phyloP scores from a whole-genome alignment of 352 stramenopile species.

The Phytophthora ramorum region DNA sequence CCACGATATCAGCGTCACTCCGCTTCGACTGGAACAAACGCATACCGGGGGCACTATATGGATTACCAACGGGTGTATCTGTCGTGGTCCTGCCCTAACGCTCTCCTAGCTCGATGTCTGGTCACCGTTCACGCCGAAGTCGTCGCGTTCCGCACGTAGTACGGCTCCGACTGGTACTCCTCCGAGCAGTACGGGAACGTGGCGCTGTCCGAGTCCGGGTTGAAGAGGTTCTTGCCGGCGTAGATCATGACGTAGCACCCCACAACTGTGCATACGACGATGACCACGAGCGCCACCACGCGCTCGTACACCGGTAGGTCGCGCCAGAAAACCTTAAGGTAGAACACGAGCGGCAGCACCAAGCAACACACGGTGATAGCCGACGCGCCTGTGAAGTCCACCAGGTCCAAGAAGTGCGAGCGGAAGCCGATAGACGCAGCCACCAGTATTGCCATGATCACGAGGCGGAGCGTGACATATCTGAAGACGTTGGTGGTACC shows the following conservation, averaged over 20 bases:
- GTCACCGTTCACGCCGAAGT: slow-evolving; percentile 28
- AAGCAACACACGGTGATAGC: slow-evolving; percentile 54
- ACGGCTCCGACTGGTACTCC: slow-evolving; percentile 26
- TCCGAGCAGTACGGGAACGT: slow-evolving; percentile 36
- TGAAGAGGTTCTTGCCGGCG: slow-evolving; percentile 37
- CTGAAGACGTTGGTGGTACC: slow-evolving; percentile 33
- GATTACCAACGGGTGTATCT: slow-evolving; percentile 19
- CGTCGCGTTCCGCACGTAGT: slow-evolving; percentile 34
- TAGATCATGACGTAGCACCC: slow-evolving; percentile 48
- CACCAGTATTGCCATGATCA: slow-evolving; percentile 49
- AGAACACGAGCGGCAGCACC: slow-evolving; percentile 55
- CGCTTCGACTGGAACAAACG: slow-evolving; percentile 27
- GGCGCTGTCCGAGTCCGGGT: slow-evolving; percentile 23
- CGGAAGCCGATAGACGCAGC: slow-evolving; percentile 43
- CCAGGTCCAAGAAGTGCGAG: slow-evolving; percentile 51
- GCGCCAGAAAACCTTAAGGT: slow-evolving; percentile 55
- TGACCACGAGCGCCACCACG: slow-evolving; percentile 37
- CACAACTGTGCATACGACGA: slow-evolving; percentile 43
- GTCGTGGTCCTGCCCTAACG: slow-evolving; percentile 30
- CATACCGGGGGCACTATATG: slow-evolving; percentile 6
- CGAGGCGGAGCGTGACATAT: slow-evolving; percentile 44
- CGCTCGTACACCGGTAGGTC: slow-evolving; percentile 50
- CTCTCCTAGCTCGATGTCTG: slow-evolving; percentile 24
- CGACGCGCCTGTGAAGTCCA: slow-evolving; percentile 57
- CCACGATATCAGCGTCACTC: slow-evolving; percentile 19